Base-by-base conservation (phyloP, 805 yeast species). In the Ogataea methylovora region DNA sequence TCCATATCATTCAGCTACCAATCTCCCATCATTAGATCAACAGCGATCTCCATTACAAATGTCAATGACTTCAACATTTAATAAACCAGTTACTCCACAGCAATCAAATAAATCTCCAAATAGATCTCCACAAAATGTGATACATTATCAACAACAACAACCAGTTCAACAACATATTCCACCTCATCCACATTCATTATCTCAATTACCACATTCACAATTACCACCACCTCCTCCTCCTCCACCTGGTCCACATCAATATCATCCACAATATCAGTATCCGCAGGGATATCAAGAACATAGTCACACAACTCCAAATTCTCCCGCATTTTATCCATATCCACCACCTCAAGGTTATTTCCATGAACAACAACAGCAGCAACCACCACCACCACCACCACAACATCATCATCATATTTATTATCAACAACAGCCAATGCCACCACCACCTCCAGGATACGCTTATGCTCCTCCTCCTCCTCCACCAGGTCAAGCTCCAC, bases 341-440 rank as follows among this genome's bases (percentile, higher is more conserved):
- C 33, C 30, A 13, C 31, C 29, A 16, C 40, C 24, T 18, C 36
- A 24, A 32, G 34, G 16, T 14, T 27, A 28, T 9, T 19, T n/a
- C 10, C 41, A 31, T 18, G 39, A 37, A 18, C 40, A 35, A 30
- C 37, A 35, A 29, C 30, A 16, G 13, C 33, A 24, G 10, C 37
- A 20, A 27, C 17, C 30, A 16, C 21, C 32, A 34, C 34, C 26
- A 17, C 20, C 32, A 14, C 36, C 29, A n/a, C 22, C n/a, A 8
- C 36, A 29, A 12, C 36, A 28, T 19, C 33, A 24, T 9, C 25
- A 8, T 15, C 34, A 14, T 10, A n/a, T n/a, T n/a, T 24, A 9
- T n/a, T 13, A 24, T 26, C 34, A 30, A 4, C 34, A 32, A 18
- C 6, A 24, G 3, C 19, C 33, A 13, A 5, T 12, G 5, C 8